Percentiles rank a stretch among this genome's conserved stretches.
phyloP scores from a whole-genome alignment of 305 asterid genomes.

The Fraxinus angustifolia region DNA sequence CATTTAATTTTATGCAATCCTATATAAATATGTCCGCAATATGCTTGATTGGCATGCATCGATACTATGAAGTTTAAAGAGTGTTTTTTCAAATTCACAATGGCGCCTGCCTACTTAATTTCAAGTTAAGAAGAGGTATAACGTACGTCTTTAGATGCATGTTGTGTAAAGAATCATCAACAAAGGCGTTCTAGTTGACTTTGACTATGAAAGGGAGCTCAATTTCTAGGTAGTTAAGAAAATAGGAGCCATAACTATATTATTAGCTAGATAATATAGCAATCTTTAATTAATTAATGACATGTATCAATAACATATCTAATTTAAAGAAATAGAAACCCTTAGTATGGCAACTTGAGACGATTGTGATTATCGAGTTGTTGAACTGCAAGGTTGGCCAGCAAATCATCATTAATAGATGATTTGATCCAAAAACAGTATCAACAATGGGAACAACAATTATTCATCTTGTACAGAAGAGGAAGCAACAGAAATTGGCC shows the following conservation, averaged over 20 bases:
- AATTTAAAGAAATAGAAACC: neutral
- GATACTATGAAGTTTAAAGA: neutral
- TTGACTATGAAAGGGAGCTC: neutral
- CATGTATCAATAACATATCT: neutral
- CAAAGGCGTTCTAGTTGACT: neutral
- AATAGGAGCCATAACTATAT: neutral
- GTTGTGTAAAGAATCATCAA: too few species aligned
- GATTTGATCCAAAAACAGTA: constrained; percentile 32
- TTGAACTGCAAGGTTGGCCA: constrained; percentile 34
- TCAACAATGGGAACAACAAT: constrained; percentile 27
- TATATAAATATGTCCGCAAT: neutral
- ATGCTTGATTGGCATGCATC: too few species aligned
- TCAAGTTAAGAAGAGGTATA: neutral
- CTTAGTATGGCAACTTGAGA: constrained; percentile 24
- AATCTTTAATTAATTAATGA: neutral
- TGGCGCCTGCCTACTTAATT: neutral
- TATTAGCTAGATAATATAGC: neutral
- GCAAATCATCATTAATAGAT: constrained; percentile 21
- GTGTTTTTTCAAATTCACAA: neutral
- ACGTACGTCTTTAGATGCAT: neutral
- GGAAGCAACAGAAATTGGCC: too few species aligned
- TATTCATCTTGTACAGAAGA: too few species aligned
- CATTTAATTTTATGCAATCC: neutral
- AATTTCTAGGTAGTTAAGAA: neutral
- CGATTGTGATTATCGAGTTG: constrained; percentile 1